Percentiles rank a stretch among this genome's conserved stretches.
Conservation (phyloP, 2,329 filamentous ascomycete species). For the Fusarium algeriense region DNA sequence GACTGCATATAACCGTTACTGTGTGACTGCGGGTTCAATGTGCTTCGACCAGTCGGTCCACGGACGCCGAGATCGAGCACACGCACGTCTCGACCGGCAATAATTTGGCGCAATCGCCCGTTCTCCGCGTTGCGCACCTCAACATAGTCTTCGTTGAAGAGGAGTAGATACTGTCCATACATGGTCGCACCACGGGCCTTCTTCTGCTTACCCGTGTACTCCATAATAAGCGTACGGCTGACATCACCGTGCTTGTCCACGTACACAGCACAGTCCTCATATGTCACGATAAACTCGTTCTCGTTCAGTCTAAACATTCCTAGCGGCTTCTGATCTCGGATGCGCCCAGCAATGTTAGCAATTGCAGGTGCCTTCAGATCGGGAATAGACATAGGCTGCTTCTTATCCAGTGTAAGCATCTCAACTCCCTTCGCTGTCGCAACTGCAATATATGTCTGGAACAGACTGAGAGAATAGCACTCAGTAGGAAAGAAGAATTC, state of each 20-base stretch:
- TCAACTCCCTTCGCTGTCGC: constrained; percentile 93
- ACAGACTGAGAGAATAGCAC: constrained; percentile 94
- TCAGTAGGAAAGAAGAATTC: constrained; percentile 98
- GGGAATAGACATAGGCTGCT: constrained; percentile 93
- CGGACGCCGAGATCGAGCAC: constrained; percentile 88
- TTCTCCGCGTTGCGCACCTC: constrained; percentile 98
- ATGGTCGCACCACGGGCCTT: constrained; percentile 86
- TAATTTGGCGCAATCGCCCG: constrained; percentile 91
- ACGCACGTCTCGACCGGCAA: constrained; percentile 89
- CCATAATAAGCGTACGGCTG: constrained; percentile 93
- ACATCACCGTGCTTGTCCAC: constrained; percentile 99
- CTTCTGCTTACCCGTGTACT: constrained; percentile 91
- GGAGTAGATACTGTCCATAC: constrained; percentile 89
- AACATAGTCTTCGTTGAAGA: constrained; percentile 97
- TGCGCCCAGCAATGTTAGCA: constrained; percentile 84
- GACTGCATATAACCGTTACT: constrained; percentile 53
- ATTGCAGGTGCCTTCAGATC: constrained; percentile 84
- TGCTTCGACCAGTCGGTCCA: constrained; percentile 67
- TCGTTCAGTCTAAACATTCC: constrained; percentile 97
- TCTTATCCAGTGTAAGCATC: constrained; percentile 96
- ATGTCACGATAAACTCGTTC: constrained; percentile 91
- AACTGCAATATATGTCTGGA: constrained; percentile 93
- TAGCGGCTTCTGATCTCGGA: constrained; percentile 85
- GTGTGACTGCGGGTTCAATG: constrained; percentile 50
- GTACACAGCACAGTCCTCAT: constrained; percentile 96